Conservation (phyloP, 495 filamentous ascomycete species). For the Talaromyces thailandensis region DNA sequence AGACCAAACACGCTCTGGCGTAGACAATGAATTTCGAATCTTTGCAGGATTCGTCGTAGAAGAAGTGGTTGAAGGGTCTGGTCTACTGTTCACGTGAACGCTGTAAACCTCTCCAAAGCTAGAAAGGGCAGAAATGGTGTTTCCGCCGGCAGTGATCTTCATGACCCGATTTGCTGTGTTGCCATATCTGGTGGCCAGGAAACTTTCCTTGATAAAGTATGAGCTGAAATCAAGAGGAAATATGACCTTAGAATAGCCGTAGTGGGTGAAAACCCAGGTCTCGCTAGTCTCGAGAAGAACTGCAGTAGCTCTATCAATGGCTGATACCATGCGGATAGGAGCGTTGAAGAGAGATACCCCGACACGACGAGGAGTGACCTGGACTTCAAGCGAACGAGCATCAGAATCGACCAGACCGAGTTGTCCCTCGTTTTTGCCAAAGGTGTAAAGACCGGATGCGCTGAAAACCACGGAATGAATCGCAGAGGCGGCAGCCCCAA, state of each 20-base stretch:
- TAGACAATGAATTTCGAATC: constrained; percentile 66
- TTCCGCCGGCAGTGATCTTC: constrained; percentile 74
- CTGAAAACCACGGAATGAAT: constrained; percentile 90
- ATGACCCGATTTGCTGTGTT: constrained; percentile 52
- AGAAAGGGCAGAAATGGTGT: constrained; percentile 81
- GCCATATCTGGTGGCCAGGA: constrained; percentile 61
- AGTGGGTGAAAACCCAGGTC: constrained; percentile 88
- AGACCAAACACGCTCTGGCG: constrained; percentile 73
- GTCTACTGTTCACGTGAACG: constrained; percentile 56
- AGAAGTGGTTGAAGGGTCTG: constrained; percentile 48
- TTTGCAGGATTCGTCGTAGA: constrained; percentile 89
- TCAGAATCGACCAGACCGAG: constrained; percentile 92
- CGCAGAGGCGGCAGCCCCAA: constrained; percentile 82
- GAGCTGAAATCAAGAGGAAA: constrained; percentile 69
- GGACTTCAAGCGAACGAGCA: constrained; percentile 75
- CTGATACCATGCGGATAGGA: constrained; percentile 68
- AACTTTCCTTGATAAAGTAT: constrained; percentile 56
- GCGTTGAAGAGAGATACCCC: constrained; percentile 76
- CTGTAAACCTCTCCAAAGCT: constrained; percentile 80
- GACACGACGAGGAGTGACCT: constrained; percentile 75
- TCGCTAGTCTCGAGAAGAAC: constrained; percentile 79
- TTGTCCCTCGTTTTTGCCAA: constrained; percentile 93
- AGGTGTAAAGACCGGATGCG: constrained; percentile 72
- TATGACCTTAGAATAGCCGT: constrained; percentile 77
- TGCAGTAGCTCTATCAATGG: constrained; percentile 84